These are phyloP conservation scores for Yarrowia bubula DNA, from an alignment of 805 yeast species.

Conservation along the genomic window DNA sequence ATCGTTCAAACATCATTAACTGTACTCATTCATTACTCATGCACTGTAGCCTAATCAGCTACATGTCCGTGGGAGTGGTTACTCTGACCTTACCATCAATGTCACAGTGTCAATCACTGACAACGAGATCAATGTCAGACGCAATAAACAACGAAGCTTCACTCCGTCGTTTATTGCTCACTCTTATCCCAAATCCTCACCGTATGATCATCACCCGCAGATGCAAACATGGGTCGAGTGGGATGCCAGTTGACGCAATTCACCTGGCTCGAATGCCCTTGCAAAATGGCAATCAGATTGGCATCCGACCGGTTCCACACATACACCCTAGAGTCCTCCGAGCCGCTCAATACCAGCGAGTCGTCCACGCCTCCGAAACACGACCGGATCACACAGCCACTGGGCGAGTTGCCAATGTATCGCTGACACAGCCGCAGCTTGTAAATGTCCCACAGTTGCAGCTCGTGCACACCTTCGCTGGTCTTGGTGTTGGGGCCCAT, in stretches of 20 bases:
- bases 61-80: too few relatives aligned
- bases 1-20: too few relatives aligned
- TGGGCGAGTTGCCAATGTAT: constrained; percentile 70
- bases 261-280: constrained; percentile 65
- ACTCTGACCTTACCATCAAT: too few relatives aligned
- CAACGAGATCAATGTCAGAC: too few relatives aligned
- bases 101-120: too few relatives aligned
- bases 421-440: constrained; percentile 58
- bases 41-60: not conserved
- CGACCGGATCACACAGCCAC: constrained; percentile 67
- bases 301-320: constrained; percentile 77
- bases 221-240: constrained; percentile 57
- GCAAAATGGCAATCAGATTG: constrained; percentile 56
- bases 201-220: constrained; percentile 78
- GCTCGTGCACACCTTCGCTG: constrained; percentile 36
- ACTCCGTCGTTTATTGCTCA: not conserved
- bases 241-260: constrained; percentile 79
- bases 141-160: too few relatives aligned
- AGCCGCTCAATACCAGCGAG: constrained; percentile 71
- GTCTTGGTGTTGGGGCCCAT: not conserved
- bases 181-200: constrained; percentile 49
- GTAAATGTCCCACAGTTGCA: constrained; percentile 77
- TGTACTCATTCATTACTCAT: constrained; percentile 4
- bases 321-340: constrained; percentile 75
- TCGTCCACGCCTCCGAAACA: constrained; percentile 73